A percentile compares a stretch with the other conserved stretches of the same genome.
Conservation (phyloP, 768 basidiomycete species). For the Boletus edulis region DNA sequence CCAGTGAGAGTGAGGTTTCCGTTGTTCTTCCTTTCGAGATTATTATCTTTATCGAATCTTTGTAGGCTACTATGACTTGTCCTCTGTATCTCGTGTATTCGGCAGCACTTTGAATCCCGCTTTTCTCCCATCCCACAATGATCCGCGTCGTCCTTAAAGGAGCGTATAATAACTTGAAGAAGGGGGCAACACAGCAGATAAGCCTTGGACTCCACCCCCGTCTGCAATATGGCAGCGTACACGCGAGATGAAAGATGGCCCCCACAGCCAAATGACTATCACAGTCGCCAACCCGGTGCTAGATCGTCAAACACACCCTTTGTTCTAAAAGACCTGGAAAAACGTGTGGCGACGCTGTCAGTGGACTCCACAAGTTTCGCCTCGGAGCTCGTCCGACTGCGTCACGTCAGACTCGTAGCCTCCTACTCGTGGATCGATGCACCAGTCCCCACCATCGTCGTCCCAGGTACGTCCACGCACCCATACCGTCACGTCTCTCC, state of each 20-base stretch:
- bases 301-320: slow-evolving; percentile 5
- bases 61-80: background rate
- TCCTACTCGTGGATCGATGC: slow-evolving; percentile 56
- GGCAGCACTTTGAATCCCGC: background rate
- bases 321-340: slow-evolving; percentile 22
- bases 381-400: slow-evolving; percentile 31
- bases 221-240: slow-evolving; percentile 19
- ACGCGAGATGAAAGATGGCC: slow-evolving; percentile 4
- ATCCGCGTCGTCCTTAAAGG: slow-evolving; percentile 10
- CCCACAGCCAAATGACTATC: slow-evolving; percentile 5
- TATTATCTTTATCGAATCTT: slow-evolving; percentile 24
- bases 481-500: background rate
- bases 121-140: background rate
- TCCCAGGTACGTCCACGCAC: slow-evolving; percentile 40
- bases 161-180: background rate
- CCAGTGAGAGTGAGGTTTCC: too few species aligned
- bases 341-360: slow-evolving; percentile 17
- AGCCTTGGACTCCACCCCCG: background rate
- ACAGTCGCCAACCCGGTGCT: background rate
- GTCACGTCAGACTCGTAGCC: slow-evolving; percentile 41
- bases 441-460: slow-evolving; percentile 45
- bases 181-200: background rate
- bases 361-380: slow-evolving; percentile 1
- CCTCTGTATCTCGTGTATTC: slow-evolving; percentile 5
- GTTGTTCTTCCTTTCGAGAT: too few species aligned